Evolutionary conservation across 352 stramenopile species (phyloP).

Genomic region (Phytophthora tentaculata): DNA sequence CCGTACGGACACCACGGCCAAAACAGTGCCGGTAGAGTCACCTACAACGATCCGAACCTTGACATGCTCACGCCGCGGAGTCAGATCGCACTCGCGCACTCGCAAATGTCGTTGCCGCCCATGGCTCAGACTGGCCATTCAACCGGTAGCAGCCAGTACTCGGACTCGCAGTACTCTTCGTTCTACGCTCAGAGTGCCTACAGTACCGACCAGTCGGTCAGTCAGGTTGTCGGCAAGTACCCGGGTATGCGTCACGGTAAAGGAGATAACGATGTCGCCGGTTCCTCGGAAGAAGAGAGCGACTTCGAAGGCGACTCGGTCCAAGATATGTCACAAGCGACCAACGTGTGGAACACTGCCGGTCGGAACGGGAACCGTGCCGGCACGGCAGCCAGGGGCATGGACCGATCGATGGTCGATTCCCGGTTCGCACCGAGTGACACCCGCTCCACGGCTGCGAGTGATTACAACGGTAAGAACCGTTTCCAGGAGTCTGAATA

Average conservation of each 20-base stretch:
- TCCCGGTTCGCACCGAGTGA: slow-evolving; percentile 22
- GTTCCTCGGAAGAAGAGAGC: slow-evolving; percentile 45
- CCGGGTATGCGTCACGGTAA: slow-evolving; percentile 27
- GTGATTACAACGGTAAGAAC: slow-evolving; percentile 22
- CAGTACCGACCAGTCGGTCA: slow-evolving; percentile 18
- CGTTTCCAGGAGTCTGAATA: slow-evolving; percentile 36
- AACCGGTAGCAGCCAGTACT: slow-evolving; percentile 39
- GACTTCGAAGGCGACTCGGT: slow-evolving; percentile 52
- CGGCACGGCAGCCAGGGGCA: slow-evolving; percentile 8
- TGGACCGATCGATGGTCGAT: slow-evolving; percentile 23
- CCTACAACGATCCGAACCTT: slow-evolving; percentile 58
- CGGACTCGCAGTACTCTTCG: slow-evolving; percentile 25
- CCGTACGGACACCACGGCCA: slow-evolving; percentile 20
- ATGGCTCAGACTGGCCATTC: slow-evolving; percentile 31
- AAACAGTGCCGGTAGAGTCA: slow-evolving; percentile 21
- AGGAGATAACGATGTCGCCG: slow-evolving; percentile 39
- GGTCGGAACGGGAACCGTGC: slow-evolving; percentile 29
- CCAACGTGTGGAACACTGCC: slow-evolving; percentile 36
- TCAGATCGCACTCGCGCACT: slow-evolving; percentile 54
- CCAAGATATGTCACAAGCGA: slow-evolving; percentile 43
- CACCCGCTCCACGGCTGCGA: slow-evolving; percentile 35
- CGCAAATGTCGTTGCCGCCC: slow-evolving; percentile 47
- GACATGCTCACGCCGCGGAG: slow-evolving; percentile 71
- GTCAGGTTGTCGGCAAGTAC: slow-evolving; percentile 35
- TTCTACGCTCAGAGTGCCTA: slow-evolving; percentile 39